Evolutionary conservation across 257 asterid genomes (phyloP), one percentile per base, ranked within the genome.

Genomic region (Nicotiana tabacum): DNA sequence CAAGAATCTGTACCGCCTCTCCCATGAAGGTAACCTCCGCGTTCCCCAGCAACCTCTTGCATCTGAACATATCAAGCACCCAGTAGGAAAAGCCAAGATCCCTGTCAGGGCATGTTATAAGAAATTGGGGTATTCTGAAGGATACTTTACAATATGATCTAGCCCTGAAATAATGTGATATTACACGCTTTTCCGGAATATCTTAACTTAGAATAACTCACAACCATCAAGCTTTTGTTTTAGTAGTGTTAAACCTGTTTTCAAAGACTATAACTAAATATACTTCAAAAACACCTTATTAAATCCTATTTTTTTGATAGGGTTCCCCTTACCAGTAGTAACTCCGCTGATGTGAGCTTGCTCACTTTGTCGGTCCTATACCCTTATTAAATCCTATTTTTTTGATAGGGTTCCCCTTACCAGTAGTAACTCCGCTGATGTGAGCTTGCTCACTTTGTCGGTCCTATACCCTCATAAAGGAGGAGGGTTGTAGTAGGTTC

Each of bases 41-140:
- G 98, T 89, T 96, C 99, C 83, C 99, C 99, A 64, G 97, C 93
- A 90, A 91, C 96, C 72, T 96, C 99, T 91, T 96, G 99, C 99
- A 96, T 96, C 99, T 96, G 91, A 62, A 81, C 83, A 86, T 74
- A 88, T 93, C 87, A 94, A 86, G 77, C 84, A 64, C 95, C 97
- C 92, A 68, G 92, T 69, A 85, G 91, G 82, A 83, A 83, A 89
- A 84, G 96, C 96, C 97, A 96, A 72, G 82, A 89, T 94, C 98
- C 98, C 99, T 94, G 99, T 88, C 97, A 79, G 99, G 98, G 97
- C 97, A 89, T 86, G 99, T 96, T 92, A 96, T 96, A 43, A 43
- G 48, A 70, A 70, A 21, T n/a, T 70, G 58, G 33, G 11, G 78
- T 18, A 43, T 70, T 16, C 24, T 0, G 1, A 70, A 12, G n/a